Evolutionary conservation across 768 basidiomycete genomes (phyloP), one percentile per base, ranked within the genome.

Genomic region (Lactarius deliciosus): DNA sequence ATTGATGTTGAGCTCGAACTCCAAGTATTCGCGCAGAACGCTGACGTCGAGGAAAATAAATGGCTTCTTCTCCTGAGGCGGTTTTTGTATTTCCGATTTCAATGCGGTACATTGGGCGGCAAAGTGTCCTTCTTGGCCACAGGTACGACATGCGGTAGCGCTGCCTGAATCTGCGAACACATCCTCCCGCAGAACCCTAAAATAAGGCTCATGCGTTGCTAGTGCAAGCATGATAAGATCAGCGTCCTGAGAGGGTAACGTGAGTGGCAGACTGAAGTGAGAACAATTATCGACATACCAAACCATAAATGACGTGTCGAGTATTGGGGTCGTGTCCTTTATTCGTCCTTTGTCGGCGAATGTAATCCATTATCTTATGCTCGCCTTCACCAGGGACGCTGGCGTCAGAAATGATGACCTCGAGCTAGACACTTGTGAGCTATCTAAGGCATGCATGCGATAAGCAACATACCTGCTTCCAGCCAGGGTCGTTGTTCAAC

Each of bases 281-380:
- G 40, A 59, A 36, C 3, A n/a, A 28, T 20, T 34, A 43, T 57
- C 54, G 41, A 75, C 89, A 66, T 73, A 96, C 94, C 75, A 99
- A 79, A 71, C 97, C 97, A 79, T 98, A 99, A 69, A 99, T 98
- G 63, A 98, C 96, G 75, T 99, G 97, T 40, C 83, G 82, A 3
- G 95, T 98, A 74, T 99, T 98, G 22, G 96, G 89, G 76, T 99
- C 89, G 77, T 98, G 89, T n/a, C 88, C 90, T 28, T 85, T 84
- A 73, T 96, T 92, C 60, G 84, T 81, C 60, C 97, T 85, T 73
- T 97, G 96, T 40, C 96, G 83, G 63, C 97, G 83, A 70, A 99
- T 96, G 76, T 85, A 98, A 75, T 98, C 97, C 95, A 99, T 98
- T 69, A 99, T 98, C 81, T 99, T 99, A 77, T 99, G 97, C 76